A percentile compares a stretch with the other conserved stretches of the same genome.
Conservation (phyloP, 305 asterid species). For the Petunia hybrid region DNA sequence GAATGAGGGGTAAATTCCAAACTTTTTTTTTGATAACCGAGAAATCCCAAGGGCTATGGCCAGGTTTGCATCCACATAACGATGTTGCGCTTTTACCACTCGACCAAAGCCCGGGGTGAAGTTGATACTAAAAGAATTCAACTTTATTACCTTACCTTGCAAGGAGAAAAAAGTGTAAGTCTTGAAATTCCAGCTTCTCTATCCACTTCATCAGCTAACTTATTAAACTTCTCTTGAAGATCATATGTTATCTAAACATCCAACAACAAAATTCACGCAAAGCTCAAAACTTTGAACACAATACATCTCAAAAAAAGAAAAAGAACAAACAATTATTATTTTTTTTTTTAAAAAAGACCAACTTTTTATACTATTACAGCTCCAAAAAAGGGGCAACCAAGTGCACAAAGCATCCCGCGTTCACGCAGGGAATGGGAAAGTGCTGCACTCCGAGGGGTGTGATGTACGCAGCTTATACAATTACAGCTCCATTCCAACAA, state of each 20-base stretch:
- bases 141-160: conserved; percentile 71
- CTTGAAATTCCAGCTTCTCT: conserved; percentile 76
- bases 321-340: too few relatives aligned
- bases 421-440: too few relatives aligned
- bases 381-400: background rate
- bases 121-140: conserved; percentile 31
- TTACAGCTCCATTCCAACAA: conserved; percentile 20
- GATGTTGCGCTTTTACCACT: too few relatives aligned
- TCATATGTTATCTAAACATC: conserved; percentile 62
- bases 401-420: too few relatives aligned
- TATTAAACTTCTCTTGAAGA: conserved; percentile 65
- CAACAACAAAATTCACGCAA: background rate
- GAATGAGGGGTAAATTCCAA: background rate
- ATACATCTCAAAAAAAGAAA: too few relatives aligned
- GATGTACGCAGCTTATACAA: background rate
- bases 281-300: conserved; percentile 5
- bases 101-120: too few relatives aligned
- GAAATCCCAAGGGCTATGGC: too few relatives aligned
- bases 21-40: background rate
- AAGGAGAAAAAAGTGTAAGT: conserved; percentile 91
- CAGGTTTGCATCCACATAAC: too few relatives aligned
- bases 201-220: conserved; percentile 93
- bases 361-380: background rate
- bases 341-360: too few relatives aligned
- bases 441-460: too few relatives aligned